Percentiles rank a stretch among this genome's conserved stretches.
Evolutionary conservation across 352 stramenopile species (phyloP).

Genomic region (Pythium sp.): DNA sequence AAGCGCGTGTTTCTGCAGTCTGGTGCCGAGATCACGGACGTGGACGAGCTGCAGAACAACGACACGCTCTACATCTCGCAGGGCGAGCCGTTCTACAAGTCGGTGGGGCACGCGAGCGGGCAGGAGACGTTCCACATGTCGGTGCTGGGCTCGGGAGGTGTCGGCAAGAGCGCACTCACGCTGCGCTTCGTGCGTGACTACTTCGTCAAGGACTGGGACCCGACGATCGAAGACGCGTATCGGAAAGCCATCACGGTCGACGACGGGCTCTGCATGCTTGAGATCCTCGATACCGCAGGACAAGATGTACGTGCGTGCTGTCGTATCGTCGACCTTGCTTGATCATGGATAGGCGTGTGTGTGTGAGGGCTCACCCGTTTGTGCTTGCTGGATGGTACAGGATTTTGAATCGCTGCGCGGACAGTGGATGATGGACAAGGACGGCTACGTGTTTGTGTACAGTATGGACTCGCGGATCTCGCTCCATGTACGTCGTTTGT

Average conservation of each 20-base stretch:
- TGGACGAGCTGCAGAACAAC: slow-evolving; percentile 89
- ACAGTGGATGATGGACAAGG: slow-evolving; percentile 91
- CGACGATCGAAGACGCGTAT: slow-evolving; percentile 91
- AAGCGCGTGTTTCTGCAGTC: slow-evolving; percentile 80
- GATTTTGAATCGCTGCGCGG: slow-evolving; percentile 88
- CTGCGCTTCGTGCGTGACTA: slow-evolving; percentile 89
- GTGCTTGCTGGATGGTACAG: slow-evolving; percentile 18
- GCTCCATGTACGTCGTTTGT: slow-evolving; percentile 51
- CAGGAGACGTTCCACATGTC: slow-evolving; percentile 87
- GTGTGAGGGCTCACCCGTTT: neutral
- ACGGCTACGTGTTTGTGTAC: slow-evolving; percentile 91
- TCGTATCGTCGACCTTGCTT: neutral
- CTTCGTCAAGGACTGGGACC: slow-evolving; percentile 91
- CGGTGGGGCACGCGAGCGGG: slow-evolving; percentile 51
- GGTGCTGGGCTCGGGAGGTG: slow-evolving; percentile 83
- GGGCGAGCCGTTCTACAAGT: slow-evolving; percentile 85
- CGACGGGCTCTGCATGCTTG: slow-evolving; percentile 82
- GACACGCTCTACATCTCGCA: slow-evolving; percentile 86
- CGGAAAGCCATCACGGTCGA: slow-evolving; percentile 85
- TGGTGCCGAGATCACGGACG: slow-evolving; percentile 79
- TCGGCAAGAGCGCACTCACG: slow-evolving; percentile 90
- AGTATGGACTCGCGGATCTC: slow-evolving; percentile 88
- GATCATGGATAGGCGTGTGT: neutral
- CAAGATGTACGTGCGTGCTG: slow-evolving; percentile 64
- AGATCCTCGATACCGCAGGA: slow-evolving; percentile 89